Evolutionary conservation across 495 filamentous ascomycete species (phyloP), one percentile per base, ranked within the genome.

Genomic region (Trichocladium uniseriatum): DNA sequence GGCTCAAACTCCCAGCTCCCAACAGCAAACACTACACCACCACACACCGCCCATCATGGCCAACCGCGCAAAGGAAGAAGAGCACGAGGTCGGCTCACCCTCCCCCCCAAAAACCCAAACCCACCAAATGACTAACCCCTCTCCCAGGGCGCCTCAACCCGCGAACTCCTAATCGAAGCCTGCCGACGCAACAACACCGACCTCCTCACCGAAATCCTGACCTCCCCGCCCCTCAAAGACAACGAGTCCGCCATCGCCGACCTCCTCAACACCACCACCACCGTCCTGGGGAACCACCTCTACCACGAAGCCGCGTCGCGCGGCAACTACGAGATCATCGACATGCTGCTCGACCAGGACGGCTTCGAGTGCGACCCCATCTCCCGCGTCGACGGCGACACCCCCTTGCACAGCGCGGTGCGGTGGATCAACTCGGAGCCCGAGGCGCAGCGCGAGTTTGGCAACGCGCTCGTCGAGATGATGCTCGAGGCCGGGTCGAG

Each of bases 311-410:
- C 90, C 38, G 91, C 92, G 6, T 68, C 74, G 36, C 79, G 81
- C 54, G 92, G 94, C 45, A 89, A 87, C 71, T 95, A 94, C 71
- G 91, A 96, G 55, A 78, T 87, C 18, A 86, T 97, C 70, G 92
- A 98, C 69, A 53, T 78, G 47, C 80, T 98, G 41, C 91, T 98
- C 50, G 94, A 98, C 73, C 89, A 95, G 64, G 82, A 89, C 48
- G 87, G 79, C 47, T 83, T 98, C 65, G 92, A 98, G 74, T 94
- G 92, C 64, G 92, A 98, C 74, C 87, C 87, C 6, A 54, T 86
- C 46, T 87, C 83, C 63, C 81, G 82, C 24, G 53, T 79, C 59
- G 92, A 97, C 53, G 78, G 80, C 48, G 89, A 97, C 67, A 96
- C 89, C 1, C 90, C 91, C 7, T 75, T 98, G 31, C 92, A 98